phyloP scores from a whole-genome alignment of 352 stramenopile species.

The Albugo laibachii region DNA sequence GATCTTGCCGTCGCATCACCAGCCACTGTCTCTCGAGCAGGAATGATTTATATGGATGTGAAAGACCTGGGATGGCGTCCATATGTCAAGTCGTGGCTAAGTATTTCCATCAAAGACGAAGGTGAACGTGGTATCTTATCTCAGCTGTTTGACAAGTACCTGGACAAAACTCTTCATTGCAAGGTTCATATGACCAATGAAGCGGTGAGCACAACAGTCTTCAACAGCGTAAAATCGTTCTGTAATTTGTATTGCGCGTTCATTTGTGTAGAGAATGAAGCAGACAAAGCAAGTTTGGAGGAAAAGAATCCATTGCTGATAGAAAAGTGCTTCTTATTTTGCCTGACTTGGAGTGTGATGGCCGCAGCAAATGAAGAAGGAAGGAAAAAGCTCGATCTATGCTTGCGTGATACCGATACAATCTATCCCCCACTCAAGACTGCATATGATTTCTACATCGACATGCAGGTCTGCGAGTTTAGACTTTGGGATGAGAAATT shows the following conservation, averaged over 20 bases:
- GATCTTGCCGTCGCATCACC: slow-evolving; percentile 86
- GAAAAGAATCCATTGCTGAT: slow-evolving; percentile 46
- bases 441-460: slow-evolving; percentile 87
- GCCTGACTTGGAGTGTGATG: slow-evolving; percentile 72
- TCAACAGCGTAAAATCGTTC: slow-evolving; percentile 69
- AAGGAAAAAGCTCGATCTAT: slow-evolving; percentile 71
- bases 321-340: slow-evolving; percentile 77
- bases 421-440: slow-evolving; percentile 83
- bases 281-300: slow-evolving; percentile 33
- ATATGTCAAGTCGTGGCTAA: slow-evolving; percentile 58
- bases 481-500: slow-evolving; percentile 75
- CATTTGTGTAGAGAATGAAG: slow-evolving; percentile 39
- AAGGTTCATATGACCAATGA: slow-evolving; percentile 49
- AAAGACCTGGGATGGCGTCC: slow-evolving; percentile 62
- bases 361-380: slow-evolving; percentile 70
- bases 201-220: slow-evolving; percentile 54
- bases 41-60: slow-evolving; percentile 89
- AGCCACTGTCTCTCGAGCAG: slow-evolving; percentile 83
- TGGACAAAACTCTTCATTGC: slow-evolving; percentile 30
- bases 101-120: slow-evolving; percentile 27
- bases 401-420: slow-evolving; percentile 81
- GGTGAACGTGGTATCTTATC: slow-evolving; percentile 55
- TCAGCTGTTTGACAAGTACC: slow-evolving; percentile 62
- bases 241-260: slow-evolving; percentile 75
- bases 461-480: slow-evolving; percentile 50